Percentiles rank a stretch among this genome's conserved stretches.
These are phyloP conservation scores for Trichoderma sp. DNA, from an alignment of 2,329 filamentous ascomycete genomes.

Conservation along the genomic window DNA sequence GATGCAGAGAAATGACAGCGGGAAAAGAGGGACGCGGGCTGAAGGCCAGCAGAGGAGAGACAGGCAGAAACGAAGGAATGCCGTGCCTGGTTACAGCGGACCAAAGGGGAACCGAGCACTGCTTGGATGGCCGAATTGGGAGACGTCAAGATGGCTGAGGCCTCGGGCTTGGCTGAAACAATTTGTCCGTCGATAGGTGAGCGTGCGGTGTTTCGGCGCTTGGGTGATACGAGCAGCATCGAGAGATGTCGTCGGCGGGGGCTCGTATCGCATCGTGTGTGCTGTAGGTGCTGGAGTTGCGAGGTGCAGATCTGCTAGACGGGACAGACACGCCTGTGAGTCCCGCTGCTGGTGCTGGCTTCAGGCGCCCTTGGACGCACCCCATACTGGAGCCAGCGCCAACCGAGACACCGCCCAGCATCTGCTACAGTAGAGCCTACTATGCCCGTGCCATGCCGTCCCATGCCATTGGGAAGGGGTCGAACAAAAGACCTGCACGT, in stretches of 20 bases:
- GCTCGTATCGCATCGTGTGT: neutral
- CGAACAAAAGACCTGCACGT: neutral
- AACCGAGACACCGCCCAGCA: constrained; percentile 13
- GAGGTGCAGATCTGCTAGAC: neutral
- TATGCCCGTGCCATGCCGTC: constrained; percentile 19
- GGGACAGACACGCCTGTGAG: neutral
- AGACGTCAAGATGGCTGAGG: neutral
- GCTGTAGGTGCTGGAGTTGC: too few species aligned
- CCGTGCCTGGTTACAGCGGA: constrained; percentile 12
- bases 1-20: neutral
- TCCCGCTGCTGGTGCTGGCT: too few species aligned
- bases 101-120: constrained; percentile 25
- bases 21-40: constrained; percentile 8
- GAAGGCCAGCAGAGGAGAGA: neutral
- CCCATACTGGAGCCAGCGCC: neutral
- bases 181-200: neutral
- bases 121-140: constrained; percentile 23
- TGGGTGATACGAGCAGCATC: neutral
- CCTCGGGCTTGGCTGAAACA: constrained; percentile 21
- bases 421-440: neutral
- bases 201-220: constrained; percentile 7
- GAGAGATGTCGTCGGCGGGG: constrained; percentile 2
- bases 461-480: constrained; percentile 22
- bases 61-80: constrained; percentile 24
- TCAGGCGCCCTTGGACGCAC: neutral